phyloP scores from a whole-genome alignment of 306 rosid species.

The Spatholobus suberectus region DNA sequence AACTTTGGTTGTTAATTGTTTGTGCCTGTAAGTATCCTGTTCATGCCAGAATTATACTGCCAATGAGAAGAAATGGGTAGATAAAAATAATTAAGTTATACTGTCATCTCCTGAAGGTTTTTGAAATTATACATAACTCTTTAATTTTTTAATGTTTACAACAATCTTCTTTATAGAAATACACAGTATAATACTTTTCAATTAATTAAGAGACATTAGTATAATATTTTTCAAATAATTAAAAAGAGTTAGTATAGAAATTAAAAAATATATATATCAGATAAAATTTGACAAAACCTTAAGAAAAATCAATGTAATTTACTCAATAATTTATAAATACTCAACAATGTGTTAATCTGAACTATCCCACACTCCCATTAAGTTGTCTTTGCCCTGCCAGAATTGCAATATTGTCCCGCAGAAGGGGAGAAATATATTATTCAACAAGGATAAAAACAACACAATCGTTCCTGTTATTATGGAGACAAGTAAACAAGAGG shows the following conservation, averaged over 20 bases:
- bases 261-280: no score
- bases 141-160: no score
- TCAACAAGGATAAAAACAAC: conserved; percentile 51
- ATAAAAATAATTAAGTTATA: no score
- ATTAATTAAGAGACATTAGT: no score
- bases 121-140: no score
- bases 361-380: not conserved
- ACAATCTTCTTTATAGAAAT: no score
- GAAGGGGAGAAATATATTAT: conserved; percentile 49
- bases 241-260: no score
- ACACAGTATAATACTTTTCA: no score
- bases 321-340: conserved; percentile 28
- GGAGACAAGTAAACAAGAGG: conserved; percentile 36
- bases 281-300: no score
- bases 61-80: not conserved
- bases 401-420: conserved; percentile 29
- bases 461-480: conserved; percentile 49
- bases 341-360: conserved; percentile 19
- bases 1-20: not conserved
- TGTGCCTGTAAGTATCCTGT: not conserved
- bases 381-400: conserved; percentile 24
- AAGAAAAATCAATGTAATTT: no score
- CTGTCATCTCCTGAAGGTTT: no score
- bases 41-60: not conserved
- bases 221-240: no score